These are phyloP conservation scores for Mikania micrantha DNA, from an alignment of 129 eudicot genomes.

Conservation along the genomic window DNA sequence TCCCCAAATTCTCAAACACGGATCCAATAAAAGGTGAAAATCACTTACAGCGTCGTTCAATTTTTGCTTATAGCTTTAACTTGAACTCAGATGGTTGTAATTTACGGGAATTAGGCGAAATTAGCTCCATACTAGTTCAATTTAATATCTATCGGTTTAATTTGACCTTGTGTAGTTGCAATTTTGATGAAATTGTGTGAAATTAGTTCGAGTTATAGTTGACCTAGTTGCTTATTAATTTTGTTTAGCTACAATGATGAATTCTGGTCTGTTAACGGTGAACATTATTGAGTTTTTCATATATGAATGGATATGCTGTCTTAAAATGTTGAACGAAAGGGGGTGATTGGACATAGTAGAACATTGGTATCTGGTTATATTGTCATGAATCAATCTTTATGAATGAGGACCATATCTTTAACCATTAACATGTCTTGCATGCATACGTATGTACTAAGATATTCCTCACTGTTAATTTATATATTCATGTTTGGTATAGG, in stretches of 20 bases:
- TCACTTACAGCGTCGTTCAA: not conserved
- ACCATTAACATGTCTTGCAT: not conserved
- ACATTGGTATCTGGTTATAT: not conserved
- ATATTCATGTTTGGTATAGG: not conserved
- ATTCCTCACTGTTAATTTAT: not conserved
- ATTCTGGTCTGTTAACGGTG: not conserved
- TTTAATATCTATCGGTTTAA: not conserved
- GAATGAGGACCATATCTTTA: conserved; percentile 10
- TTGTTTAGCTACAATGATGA: conserved; percentile 7
- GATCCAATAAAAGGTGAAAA: conserved; percentile 15
- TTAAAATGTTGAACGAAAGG: not conserved
- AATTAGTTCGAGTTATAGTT: conserved; percentile 9
- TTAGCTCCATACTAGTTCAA: not conserved
- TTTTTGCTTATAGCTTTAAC: not conserved
- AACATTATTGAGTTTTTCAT: not conserved
- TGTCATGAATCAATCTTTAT: not conserved
- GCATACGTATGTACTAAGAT: not conserved
- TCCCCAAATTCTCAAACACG: conserved; percentile 13
- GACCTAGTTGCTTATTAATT: not conserved
- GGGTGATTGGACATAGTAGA: not conserved
- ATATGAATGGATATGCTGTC: not conserved
- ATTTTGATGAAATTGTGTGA: not conserved
- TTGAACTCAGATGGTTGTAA: conserved; percentile 1
- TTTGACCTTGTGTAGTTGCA: not conserved
- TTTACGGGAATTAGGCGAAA: not conserved